These are phyloP conservation scores for Candida ipomoeae DNA, from an alignment of 805 yeast genomes.

Conservation along the genomic window DNA sequence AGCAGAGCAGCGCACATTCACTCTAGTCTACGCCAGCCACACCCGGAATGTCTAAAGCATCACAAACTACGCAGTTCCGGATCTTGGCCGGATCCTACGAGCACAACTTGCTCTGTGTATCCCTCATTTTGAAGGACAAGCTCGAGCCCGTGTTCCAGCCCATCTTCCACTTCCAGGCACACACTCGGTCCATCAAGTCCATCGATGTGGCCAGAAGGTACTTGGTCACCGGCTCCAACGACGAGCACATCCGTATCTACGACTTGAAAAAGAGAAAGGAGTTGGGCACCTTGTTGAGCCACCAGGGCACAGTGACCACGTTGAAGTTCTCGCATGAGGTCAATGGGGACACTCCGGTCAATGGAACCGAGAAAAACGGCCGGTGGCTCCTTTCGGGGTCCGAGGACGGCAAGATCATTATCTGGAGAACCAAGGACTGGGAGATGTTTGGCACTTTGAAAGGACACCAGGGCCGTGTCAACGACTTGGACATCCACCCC, in stretches of 20 bases:
- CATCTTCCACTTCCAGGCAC: slow-evolving; percentile 94
- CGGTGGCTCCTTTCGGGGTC: slow-evolving; percentile 91
- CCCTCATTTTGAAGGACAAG: slow-evolving; percentile 53
- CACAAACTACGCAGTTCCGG: slow-evolving; percentile 48
- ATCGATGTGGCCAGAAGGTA: slow-evolving; percentile 80
- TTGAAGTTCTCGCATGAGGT: slow-evolving; percentile 62
- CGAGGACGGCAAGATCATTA: slow-evolving; percentile 82
- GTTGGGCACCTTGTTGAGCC: slow-evolving; percentile 83
- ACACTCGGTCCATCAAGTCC: slow-evolving; percentile 79
- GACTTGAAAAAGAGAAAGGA: slow-evolving; percentile 93
- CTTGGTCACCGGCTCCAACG: slow-evolving; percentile 90
- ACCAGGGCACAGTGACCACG: slow-evolving; percentile 81
- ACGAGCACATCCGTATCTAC: slow-evolving; percentile 90
- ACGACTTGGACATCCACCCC: slow-evolving; percentile 86
- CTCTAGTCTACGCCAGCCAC: neutral
- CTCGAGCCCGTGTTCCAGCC: slow-evolving; percentile 72
- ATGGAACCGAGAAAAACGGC: slow-evolving; percentile 43
- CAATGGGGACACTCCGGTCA: slow-evolving; percentile 5
- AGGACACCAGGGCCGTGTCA: slow-evolving; percentile 82
- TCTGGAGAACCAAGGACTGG: slow-evolving; percentile 98
- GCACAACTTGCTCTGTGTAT: slow-evolving; percentile 82
- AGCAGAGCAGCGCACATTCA: neutral
- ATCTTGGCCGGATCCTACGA: slow-evolving; percentile 94
- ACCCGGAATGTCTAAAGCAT: slow-evolving; percentile 8
- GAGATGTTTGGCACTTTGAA: slow-evolving; percentile 82